Conservation (phyloP, 495 filamentous ascomycete genomes). For the Neurospora tetrasperma region DNA sequence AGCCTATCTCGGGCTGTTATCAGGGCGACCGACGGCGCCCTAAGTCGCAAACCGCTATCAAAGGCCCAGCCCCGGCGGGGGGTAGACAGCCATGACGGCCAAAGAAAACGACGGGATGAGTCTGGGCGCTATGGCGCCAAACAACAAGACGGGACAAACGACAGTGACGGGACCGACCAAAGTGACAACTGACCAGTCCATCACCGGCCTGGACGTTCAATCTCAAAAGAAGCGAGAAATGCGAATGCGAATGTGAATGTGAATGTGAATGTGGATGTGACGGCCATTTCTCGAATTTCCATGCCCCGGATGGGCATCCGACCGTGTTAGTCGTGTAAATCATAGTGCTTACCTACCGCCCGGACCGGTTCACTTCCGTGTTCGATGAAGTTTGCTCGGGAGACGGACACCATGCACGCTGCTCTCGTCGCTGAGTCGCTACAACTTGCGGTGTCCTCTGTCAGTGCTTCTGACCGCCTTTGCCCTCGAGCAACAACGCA, state of each 20-base stretch:
- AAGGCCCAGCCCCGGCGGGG: background rate
- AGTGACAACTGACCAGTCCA: background rate
- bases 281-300: slow-evolving; percentile 7
- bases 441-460: slow-evolving; percentile 20
- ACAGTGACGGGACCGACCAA: background rate
- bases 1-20: slow-evolving; percentile 1
- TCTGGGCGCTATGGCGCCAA: background rate
- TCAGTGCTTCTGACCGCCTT: background rate
- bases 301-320: slow-evolving; percentile 14
- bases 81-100: background rate
- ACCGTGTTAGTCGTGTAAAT: background rate
- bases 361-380: background rate
- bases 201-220: background rate
- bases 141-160: background rate
- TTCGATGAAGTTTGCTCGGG: background rate
- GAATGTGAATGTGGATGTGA: background rate
- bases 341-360: background rate
- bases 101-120: background rate
- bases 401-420: background rate
- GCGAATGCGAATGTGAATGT: background rate
- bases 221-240: background rate
- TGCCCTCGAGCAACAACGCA: slow-evolving; percentile 9
- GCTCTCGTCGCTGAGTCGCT: background rate
- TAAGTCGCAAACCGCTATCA: background rate
- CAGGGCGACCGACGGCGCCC: background rate